Base-by-base conservation (phyloP, 331 rosid genomes). In the Erythrophleum ivorense region DNA sequence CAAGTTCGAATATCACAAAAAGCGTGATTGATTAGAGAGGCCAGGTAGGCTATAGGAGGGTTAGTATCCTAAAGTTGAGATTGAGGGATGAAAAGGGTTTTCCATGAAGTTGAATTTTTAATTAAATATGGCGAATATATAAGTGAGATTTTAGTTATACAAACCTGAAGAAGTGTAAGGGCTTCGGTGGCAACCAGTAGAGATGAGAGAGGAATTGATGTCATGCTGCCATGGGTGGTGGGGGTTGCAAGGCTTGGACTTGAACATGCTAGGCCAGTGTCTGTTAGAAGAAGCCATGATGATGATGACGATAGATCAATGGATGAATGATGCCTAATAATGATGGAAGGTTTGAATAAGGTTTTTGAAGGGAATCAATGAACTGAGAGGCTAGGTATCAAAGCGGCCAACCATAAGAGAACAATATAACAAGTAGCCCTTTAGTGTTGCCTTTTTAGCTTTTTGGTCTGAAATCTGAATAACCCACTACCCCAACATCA, bases 231-330 rank as follows among this genome's bases (percentile, higher is more conserved):
- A 94, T 80, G 88, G 97, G 89, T 93, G 88, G 66, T 89, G 94
- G 62, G 86, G 36, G 73, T 80, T 91, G 93, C 92, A 88, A 43
- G 97, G 91, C 80, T 91, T 94, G 87, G 98, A 94, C 59, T 92
- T 94, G 94, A 92, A 94, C 98, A 92, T 92, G 86, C 97, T 92
- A 41, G 98, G 97, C 98, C 97, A 94, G 89, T 91, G 97, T 90
- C 91, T 88, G 86, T 92, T 94, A 13, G 98, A 92, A 54, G 98
- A 91, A 84, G 98, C 92, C 97, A 94, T 94, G 87, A 79, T 73
- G 83, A 77, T 46, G 87, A 29, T 40, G 73, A 78, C 46, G 52
- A 16, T 53, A 8, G 73, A 67, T 67, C 70, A 63, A 63, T 14
- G 2, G 2, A 10, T 15, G 71, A 65, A 65, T 40, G 73, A 40